A percentile compares a stretch with the other conserved stretches of the same genome.
Evolutionary conservation across 2,329 filamentous ascomycete genomes (phyloP).

Genomic region (Triangularia verruculosa): DNA sequence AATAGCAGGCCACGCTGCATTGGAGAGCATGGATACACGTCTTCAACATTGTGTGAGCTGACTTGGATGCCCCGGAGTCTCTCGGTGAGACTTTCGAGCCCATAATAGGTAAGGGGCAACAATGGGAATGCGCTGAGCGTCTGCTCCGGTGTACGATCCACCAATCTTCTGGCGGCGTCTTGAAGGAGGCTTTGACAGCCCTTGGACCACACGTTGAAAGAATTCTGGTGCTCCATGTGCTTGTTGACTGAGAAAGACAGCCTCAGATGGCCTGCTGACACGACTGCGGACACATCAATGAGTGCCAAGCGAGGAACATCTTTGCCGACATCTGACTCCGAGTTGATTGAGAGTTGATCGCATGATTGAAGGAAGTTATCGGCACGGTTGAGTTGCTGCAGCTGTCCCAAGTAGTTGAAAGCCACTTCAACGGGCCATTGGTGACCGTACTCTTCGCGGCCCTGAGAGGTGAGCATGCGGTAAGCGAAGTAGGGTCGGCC

Average conservation of each 20-base stretch:
- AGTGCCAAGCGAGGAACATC: slow-evolving; percentile 28
- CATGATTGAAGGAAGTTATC: slow-evolving; percentile 21
- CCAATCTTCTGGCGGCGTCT: slow-evolving; percentile 16
- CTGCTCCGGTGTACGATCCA: slow-evolving; percentile 16
- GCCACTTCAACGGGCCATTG: slow-evolving; percentile 43
- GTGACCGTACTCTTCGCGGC: slow-evolving; percentile 32
- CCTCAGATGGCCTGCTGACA: slow-evolving; percentile 28
- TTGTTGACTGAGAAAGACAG: slow-evolving; percentile 27
- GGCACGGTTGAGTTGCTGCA: slow-evolving; percentile 42
- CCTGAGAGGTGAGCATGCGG: slow-evolving; percentile 33
- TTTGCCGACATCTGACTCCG: slow-evolving; percentile 23
- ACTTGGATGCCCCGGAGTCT: slow-evolving; percentile 25
- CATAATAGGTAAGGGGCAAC: slow-evolving; percentile 31
- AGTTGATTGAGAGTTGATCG: slow-evolving; percentile 23
- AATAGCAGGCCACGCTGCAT: slow-evolving; percentile 38
- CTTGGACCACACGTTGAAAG: slow-evolving; percentile 19
- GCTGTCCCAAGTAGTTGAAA: slow-evolving; percentile 49
- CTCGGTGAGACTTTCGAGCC: slow-evolving; percentile 27
- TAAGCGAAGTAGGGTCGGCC: slow-evolving; percentile 40
- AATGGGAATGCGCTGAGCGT: slow-evolving; percentile 37
- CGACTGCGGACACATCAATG: slow-evolving; percentile 28
- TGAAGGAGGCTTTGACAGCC: slow-evolving; percentile 24
- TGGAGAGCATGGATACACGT: slow-evolving; percentile 39
- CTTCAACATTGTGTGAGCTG: slow-evolving; percentile 28
- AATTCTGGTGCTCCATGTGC: slow-evolving; percentile 25